These are phyloP conservation scores for Rhodotorula toruloides DNA, from an alignment of 768 basidiomycete genomes.

Conservation along the genomic window DNA sequence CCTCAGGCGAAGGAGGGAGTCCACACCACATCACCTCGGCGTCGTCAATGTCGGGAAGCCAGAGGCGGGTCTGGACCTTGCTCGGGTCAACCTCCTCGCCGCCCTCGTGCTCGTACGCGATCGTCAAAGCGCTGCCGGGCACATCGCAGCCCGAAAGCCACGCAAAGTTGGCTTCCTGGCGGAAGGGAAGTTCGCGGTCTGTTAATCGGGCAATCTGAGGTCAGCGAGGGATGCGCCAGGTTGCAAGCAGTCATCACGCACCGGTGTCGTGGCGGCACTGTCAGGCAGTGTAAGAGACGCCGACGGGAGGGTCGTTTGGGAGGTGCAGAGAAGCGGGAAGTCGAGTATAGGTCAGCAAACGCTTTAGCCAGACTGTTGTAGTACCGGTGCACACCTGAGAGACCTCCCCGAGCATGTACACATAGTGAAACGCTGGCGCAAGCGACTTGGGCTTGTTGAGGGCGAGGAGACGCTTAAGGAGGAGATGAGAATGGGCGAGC, in stretches of 20 bases:
- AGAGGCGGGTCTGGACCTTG: constrained; percentile 54
- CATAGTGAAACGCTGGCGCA: constrained; percentile 25
- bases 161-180: constrained; percentile 61
- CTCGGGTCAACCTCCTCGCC: constrained; percentile 45
- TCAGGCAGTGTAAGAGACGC: too few relatives aligned
- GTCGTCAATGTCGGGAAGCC: constrained; percentile 69
- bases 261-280: too few relatives aligned
- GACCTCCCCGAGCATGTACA: neutral
- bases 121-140: constrained; percentile 64
- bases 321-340: too few relatives aligned
- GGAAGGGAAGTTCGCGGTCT: constrained; percentile 35
- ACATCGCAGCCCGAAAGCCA: constrained; percentile 76
- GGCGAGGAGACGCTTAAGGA: constrained; percentile 20
- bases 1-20: constrained; percentile 65
- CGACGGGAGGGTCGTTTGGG: too few relatives aligned
- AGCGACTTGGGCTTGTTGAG: constrained; percentile 16
- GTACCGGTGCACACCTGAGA: constrained; percentile 5
- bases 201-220: constrained; percentile 16
- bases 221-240: neutral
- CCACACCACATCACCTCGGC: constrained; percentile 81
- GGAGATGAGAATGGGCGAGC: constrained; percentile 18
- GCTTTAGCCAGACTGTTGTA: too few relatives aligned
- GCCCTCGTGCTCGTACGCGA: constrained; percentile 53
- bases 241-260: neutral
- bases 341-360: too few relatives aligned